A percentile compares a stretch with the other conserved stretches of the same genome.
phyloP scores from a whole-genome alignment of 352 stramenopile genomes.

The Globisporangium splendens region DNA sequence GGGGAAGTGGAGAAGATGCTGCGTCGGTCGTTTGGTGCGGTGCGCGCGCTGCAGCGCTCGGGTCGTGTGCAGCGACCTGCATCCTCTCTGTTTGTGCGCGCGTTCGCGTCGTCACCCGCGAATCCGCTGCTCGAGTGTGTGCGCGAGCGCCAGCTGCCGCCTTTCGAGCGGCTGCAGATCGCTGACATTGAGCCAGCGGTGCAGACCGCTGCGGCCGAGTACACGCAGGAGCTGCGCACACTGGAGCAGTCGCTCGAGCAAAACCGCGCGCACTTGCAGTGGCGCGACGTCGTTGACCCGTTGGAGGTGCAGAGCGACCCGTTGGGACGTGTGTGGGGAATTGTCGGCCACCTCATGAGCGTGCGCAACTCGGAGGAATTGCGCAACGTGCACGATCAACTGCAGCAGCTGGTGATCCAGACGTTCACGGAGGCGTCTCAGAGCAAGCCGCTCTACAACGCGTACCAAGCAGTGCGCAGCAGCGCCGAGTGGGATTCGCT shows the following conservation, averaged over 20 bases:
- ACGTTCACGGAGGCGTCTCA: constrained; percentile 91
- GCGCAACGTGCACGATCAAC: constrained; percentile 89
- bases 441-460: constrained; percentile 90
- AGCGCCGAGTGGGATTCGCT: constrained; percentile 53
- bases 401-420: constrained; percentile 93
- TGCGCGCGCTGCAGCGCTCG: constrained; percentile 5
- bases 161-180: constrained; percentile 65
- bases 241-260: constrained; percentile 37
- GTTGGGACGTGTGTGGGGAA: constrained; percentile 92
- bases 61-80: not conserved
- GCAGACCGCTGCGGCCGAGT: constrained; percentile 42
- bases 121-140: constrained; percentile 63
- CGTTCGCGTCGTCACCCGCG: not conserved
- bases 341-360: constrained; percentile 96
- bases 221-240: constrained; percentile 41
- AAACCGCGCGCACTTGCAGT: constrained; percentile 42
- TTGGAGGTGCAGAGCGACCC: constrained; percentile 91
- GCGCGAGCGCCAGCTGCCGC: constrained; percentile 53
- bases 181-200: constrained; percentile 59
- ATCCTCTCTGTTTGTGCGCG: constrained; percentile 2
- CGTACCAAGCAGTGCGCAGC: constrained; percentile 80
- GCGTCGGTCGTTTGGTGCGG: constrained; percentile 1
- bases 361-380: constrained; percentile 96
- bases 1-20: not conserved
- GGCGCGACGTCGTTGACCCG: constrained; percentile 87